Evolutionary conservation across 768 basidiomycete species (phyloP).

Genomic region (Daedaleopsis nitida): DNA sequence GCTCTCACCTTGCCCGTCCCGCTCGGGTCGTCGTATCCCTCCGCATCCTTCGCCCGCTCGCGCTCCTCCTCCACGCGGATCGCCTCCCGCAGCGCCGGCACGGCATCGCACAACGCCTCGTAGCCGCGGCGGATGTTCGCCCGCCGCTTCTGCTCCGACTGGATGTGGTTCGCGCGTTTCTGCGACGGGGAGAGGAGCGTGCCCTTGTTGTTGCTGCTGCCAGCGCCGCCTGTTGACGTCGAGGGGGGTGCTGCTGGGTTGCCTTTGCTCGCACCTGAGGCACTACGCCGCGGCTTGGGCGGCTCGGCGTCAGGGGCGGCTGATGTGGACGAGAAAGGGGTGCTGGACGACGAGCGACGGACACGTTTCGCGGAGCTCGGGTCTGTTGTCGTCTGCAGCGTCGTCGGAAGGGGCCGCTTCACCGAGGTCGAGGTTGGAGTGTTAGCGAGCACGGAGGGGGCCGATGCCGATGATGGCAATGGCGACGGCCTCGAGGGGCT

Average conservation of each 20-base stretch:
- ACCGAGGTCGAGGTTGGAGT: conserved; percentile 1
- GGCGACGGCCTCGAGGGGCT: conserved; percentile 3
- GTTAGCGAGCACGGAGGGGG: background rate
- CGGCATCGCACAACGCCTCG: conserved; percentile 81
- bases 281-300: conserved; percentile 10
- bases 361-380: conserved; percentile 37
- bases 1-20: conserved; percentile 20
- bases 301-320: conserved; percentile 9
- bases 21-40: conserved; percentile 43
- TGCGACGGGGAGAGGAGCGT: conserved; percentile 75
- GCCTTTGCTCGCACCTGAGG: background rate
- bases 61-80: conserved; percentile 75
- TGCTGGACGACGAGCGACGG: conserved; percentile 19
- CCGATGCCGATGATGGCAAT: conserved; percentile 7
- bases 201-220: conserved; percentile 30
- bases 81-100: conserved; percentile 81
- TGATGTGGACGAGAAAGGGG: conserved; percentile 19
- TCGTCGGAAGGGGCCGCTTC: conserved; percentile 21
- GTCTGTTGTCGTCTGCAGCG: conserved; percentile 20
- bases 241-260: background rate
- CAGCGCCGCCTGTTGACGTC: background rate
- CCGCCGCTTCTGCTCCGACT: conserved; percentile 91
- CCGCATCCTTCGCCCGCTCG: conserved; percentile 31
- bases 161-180: conserved; percentile 93
- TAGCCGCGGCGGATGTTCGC: conserved; percentile 90